phyloP scores from a whole-genome alignment of 169 alveolate species.

The Amoebophrya sp. region DNA sequence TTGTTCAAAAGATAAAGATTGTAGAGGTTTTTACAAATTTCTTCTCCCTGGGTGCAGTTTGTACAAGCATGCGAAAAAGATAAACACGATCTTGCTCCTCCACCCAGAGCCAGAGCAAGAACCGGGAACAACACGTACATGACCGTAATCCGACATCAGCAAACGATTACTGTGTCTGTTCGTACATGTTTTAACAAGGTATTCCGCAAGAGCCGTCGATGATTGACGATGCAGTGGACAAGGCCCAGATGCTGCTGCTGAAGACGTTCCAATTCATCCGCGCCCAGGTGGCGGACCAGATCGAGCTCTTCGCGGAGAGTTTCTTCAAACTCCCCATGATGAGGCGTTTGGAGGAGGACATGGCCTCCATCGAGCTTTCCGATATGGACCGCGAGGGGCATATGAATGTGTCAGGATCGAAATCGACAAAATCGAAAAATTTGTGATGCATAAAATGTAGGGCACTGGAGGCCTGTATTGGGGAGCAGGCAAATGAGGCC shows the following conservation, averaged over 20 bases:
- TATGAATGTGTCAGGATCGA: not conserved
- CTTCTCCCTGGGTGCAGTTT: no score
- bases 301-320: conserved; percentile 51
- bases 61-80: no score
- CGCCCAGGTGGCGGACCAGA: conserved; percentile 44
- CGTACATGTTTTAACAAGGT: no score
- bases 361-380: not conserved
- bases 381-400: not conserved
- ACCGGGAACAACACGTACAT: no score
- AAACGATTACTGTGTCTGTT: no score
- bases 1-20: no score
- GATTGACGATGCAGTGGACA: conserved; percentile 40
- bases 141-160: no score
- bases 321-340: conserved; percentile 54
- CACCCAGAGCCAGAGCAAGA: no score
- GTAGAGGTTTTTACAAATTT: no score
- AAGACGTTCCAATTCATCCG: conserved; percentile 47
- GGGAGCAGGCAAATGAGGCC: not conserved
- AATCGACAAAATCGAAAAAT: not conserved
- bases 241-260: conserved; percentile 48
- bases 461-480: not conserved
- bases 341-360: conserved; percentile 49
- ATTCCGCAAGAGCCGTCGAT: not conserved
- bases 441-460: not conserved
- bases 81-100: no score